Percentiles rank a stretch among this genome's conserved stretches.
These are phyloP conservation scores for Leccinum insigne DNA, from an alignment of 1,284 basidiomycete species.

Conservation along the genomic window DNA sequence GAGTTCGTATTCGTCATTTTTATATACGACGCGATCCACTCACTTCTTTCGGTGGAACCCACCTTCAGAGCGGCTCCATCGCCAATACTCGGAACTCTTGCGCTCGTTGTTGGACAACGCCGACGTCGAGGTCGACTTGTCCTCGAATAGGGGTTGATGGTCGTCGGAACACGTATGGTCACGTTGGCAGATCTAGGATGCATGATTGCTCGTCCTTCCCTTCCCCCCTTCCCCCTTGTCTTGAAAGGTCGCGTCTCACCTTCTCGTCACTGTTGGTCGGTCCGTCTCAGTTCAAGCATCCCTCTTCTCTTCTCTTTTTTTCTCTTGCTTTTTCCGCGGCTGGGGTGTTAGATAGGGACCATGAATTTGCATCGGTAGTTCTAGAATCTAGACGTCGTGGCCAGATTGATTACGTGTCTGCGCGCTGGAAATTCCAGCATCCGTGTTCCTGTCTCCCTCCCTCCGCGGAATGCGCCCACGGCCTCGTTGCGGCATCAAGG, in stretches of 20 bases:
- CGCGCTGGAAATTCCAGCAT: neutral
- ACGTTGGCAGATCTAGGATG: neutral
- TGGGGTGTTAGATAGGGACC: neutral
- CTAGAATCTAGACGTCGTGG: neutral
- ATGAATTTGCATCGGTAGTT: neutral
- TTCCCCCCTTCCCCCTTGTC: neutral
- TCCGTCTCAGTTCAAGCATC: neutral
- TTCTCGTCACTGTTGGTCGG: neutral
- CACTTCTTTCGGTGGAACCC: neutral
- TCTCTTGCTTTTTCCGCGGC: neutral
- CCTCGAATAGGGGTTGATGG: slow-evolving; percentile 1
- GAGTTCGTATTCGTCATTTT: slow-evolving; percentile 47
- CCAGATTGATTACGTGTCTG: neutral
- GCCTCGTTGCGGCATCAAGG: neutral
- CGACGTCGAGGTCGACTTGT: slow-evolving; percentile 36
- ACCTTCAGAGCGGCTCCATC: slow-evolving; percentile 54
- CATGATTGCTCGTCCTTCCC: neutral
- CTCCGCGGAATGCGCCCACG: neutral
- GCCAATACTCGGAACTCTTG: slow-evolving; percentile 60
- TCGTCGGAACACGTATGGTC: neutral
- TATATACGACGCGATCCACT: neutral
- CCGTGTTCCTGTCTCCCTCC: neutral
- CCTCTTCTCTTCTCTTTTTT: neutral
- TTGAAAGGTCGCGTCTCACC: neutral
- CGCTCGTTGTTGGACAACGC: slow-evolving; percentile 59